Conservation (phyloP, 345 rosid genomes). For the Camelina neglecta region DNA sequence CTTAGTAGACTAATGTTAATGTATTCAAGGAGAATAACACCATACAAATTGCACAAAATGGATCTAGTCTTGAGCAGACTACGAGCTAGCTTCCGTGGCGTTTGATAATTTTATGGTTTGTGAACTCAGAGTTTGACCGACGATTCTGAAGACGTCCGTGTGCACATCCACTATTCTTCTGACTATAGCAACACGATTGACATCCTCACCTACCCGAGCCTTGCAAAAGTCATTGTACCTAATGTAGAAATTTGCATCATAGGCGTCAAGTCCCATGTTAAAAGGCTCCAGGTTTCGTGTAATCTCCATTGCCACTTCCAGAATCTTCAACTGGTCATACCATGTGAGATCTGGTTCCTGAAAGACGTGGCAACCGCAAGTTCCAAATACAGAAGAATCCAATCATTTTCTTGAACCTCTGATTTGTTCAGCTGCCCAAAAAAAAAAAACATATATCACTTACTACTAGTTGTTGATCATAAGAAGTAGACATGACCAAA, state of each 20-base stretch:
- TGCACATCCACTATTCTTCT: neutral
- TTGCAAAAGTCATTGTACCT: neutral
- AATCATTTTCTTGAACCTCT: neutral
- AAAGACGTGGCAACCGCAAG: neutral
- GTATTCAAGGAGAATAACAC: too few species aligned
- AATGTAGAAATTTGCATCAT: slow-evolving; percentile 3
- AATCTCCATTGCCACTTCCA: neutral
- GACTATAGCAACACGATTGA: neutral
- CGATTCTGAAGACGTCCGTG: neutral
- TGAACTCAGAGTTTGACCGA: neutral
- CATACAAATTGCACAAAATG: too few species aligned
- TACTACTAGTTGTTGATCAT: too few species aligned
- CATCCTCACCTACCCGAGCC: neutral
- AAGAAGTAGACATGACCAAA: too few species aligned
- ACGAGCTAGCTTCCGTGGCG: neutral
- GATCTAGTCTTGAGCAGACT: too few species aligned
- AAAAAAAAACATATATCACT: too few species aligned
- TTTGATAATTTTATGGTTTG: neutral
- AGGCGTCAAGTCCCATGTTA: neutral
- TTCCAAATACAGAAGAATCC: neutral
- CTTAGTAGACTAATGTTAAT: too few species aligned
- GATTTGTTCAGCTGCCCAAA: neutral
- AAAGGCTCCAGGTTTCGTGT: neutral
- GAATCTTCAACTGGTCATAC: neutral
- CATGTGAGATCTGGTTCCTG: rapidly evolving